A percentile compares a stretch with the other conserved stretches of the same genome.
Evolutionary conservation across 1,284 basidiomycete genomes (phyloP).

Genomic region (Ustilago tritici): DNA sequence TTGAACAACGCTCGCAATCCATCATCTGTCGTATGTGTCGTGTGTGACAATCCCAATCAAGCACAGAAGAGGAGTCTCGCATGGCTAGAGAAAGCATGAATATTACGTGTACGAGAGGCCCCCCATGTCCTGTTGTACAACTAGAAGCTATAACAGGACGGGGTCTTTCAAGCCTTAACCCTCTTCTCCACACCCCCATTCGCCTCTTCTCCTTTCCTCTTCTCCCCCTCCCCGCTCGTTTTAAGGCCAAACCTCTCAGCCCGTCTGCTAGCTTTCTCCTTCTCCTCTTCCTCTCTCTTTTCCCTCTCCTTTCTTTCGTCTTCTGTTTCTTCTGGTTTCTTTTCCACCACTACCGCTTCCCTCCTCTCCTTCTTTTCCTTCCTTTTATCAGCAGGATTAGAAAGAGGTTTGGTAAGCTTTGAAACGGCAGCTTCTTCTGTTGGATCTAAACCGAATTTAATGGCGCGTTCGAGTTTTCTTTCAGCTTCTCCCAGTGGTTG

Average conservation of each 20-base stretch:
- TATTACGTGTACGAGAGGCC: too few species aligned
- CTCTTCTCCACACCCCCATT: constrained; percentile 17
- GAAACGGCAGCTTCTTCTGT: constrained; percentile 33
- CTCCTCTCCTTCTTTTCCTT: background rate
- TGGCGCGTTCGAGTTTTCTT: constrained; percentile 57
- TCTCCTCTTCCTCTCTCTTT: constrained; percentile 41
- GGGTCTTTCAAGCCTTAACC: constrained; percentile 16
- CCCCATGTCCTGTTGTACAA: too few species aligned
- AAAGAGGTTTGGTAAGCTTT: constrained; percentile 30
- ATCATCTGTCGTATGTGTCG: background rate
- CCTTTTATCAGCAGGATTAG: constrained; percentile 1
- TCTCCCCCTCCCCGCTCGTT: constrained; percentile 32
- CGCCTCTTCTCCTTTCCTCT: constrained; percentile 41
- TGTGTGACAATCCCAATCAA: background rate
- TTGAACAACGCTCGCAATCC: background rate
- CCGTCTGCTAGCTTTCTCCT: constrained; percentile 45
- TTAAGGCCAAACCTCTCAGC: constrained; percentile 60
- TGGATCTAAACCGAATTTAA: constrained; percentile 63
- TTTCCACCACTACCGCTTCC: background rate
- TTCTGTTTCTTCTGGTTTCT: constrained; percentile 29
- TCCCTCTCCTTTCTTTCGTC: constrained; percentile 41
- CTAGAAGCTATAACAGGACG: too few species aligned
- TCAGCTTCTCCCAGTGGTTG: constrained; percentile 59
- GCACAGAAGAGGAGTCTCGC: background rate
- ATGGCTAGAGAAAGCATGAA: background rate